These are phyloP conservation scores for Dicorynia guianensis DNA, from an alignment of 306 rosid species.

Conservation along the genomic window DNA sequence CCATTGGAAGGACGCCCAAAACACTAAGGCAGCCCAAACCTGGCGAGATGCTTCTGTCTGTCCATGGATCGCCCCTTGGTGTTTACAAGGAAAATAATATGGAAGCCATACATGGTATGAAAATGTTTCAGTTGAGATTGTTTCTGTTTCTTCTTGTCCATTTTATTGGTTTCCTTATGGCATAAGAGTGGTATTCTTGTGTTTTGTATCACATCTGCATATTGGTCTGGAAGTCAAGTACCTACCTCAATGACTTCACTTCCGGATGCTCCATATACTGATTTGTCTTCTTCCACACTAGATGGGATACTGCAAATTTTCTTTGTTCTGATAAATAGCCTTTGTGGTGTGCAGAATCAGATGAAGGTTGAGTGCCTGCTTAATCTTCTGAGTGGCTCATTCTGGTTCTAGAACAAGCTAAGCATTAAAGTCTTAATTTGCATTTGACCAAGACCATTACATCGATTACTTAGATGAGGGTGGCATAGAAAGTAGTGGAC, in stretches of 20 bases:
- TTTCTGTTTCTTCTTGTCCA: slow-evolving; percentile 15
- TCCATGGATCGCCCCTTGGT: slow-evolving; percentile 92
- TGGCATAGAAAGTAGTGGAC: background rate
- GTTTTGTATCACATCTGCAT: background rate
- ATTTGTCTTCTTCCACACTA: slow-evolving; percentile 2
- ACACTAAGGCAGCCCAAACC: slow-evolving; percentile 79
- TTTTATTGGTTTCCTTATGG: slow-evolving; percentile 25
- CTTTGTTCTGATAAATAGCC: background rate
- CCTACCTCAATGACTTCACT: background rate
- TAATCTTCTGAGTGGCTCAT: background rate
- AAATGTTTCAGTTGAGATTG: slow-evolving; percentile 21
- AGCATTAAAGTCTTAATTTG: background rate
- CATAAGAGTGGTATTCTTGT: background rate
- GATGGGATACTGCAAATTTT: background rate
- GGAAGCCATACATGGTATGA: slow-evolving; percentile 87
- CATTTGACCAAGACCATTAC: background rate
- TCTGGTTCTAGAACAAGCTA: background rate
- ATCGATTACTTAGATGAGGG: background rate
- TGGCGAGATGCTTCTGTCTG: slow-evolving; percentile 92
- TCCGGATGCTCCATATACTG: background rate
- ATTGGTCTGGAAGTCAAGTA: slow-evolving; percentile 8
- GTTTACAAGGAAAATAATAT: slow-evolving; percentile 86
- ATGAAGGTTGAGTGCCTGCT: slow-evolving; percentile 44
- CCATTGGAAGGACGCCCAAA: slow-evolving; percentile 90
- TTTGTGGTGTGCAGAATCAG: slow-evolving; percentile 45